Conservation (phyloP, 2,329 filamentous ascomycete genomes). For the Helminthosporium solani region DNA sequence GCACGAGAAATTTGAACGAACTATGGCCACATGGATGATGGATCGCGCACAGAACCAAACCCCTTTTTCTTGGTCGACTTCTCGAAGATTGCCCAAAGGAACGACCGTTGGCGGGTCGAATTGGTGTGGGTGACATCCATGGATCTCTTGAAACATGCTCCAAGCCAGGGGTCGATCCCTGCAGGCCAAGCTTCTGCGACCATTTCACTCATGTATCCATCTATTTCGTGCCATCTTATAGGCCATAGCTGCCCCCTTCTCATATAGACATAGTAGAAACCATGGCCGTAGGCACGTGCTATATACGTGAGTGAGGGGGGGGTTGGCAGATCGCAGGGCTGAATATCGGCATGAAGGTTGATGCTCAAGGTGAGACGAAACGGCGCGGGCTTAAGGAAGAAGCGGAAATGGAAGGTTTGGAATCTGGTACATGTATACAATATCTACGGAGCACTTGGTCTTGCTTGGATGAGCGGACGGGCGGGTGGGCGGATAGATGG, state of each 20-base stretch:
- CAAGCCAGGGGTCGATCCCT: not conserved
- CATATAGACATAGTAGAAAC: not conserved
- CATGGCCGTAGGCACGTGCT: not conserved
- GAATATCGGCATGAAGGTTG: conserved; percentile 1
- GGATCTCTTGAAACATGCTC: not conserved
- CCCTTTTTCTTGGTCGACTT: not conserved
- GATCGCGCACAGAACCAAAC: not conserved
- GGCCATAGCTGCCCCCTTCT: not conserved
- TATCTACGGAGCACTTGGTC: not conserved
- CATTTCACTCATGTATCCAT: too few species aligned
- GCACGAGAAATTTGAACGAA: not conserved
- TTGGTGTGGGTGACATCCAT: not conserved
- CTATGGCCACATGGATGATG: not conserved
- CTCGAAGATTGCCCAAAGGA: not conserved
- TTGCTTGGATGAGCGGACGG: not conserved
- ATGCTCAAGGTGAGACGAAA: not conserved
- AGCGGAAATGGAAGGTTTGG: not conserved
- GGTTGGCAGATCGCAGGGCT: not conserved
- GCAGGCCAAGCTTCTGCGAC: not conserved
- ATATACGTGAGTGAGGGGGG: not conserved
- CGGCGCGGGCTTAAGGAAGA: not conserved
- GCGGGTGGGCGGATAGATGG: not conserved
- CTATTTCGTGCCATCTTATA: too few species aligned
- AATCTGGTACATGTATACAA: not conserved
- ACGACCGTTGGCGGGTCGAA: not conserved